phyloP scores from a whole-genome alignment of 306 rosid species.

The Cyclanthera cordifolia region DNA sequence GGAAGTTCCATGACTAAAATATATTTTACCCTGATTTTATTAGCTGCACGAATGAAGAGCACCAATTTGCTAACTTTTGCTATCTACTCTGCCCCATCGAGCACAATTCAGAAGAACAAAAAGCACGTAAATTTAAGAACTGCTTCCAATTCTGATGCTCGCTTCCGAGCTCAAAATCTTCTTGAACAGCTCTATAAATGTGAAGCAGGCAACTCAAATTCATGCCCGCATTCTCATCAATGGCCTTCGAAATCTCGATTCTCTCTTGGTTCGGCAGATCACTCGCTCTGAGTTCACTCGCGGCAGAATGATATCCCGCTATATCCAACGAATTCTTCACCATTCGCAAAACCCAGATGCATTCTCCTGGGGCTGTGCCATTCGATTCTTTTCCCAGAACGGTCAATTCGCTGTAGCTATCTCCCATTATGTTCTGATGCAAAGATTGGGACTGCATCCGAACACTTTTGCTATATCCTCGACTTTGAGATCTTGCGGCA shows the following conservation, averaged over 20 bases:
- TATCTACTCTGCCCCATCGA: neutral
- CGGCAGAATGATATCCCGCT: slow-evolving; percentile 27
- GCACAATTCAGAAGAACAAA: neutral
- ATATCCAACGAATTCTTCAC: slow-evolving; percentile 32
- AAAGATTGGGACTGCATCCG: slow-evolving; percentile 40
- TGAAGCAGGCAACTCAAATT: slow-evolving; percentile 45
- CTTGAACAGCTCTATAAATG: slow-evolving; percentile 25
- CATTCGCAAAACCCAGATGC: slow-evolving; percentile 42
- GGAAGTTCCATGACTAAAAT: no score
- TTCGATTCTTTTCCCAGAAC: slow-evolving; percentile 56
- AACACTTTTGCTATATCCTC: slow-evolving; percentile 51
- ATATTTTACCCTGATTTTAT: no score
- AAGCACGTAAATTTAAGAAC: neutral
- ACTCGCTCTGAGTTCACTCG: slow-evolving; percentile 25
- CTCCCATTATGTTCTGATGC: slow-evolving; percentile 47
- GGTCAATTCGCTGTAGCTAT: slow-evolving; percentile 45
- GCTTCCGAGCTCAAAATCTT: slow-evolving; percentile 24
- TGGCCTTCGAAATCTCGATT: slow-evolving; percentile 28
- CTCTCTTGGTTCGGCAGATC: slow-evolving; percentile 37
- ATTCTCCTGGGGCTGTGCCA: slow-evolving; percentile 52
- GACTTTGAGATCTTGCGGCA: slow-evolving; percentile 56
- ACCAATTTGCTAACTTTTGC: no score
- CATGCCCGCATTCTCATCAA: slow-evolving; percentile 38
- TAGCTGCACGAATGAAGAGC: no score
- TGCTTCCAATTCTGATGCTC: slow-evolving; percentile 18